Percentiles rank a stretch among this genome's conserved stretches.
Conservation (phyloP, 1,139 yeast species). For the Lodderomyces elongisporus region DNA sequence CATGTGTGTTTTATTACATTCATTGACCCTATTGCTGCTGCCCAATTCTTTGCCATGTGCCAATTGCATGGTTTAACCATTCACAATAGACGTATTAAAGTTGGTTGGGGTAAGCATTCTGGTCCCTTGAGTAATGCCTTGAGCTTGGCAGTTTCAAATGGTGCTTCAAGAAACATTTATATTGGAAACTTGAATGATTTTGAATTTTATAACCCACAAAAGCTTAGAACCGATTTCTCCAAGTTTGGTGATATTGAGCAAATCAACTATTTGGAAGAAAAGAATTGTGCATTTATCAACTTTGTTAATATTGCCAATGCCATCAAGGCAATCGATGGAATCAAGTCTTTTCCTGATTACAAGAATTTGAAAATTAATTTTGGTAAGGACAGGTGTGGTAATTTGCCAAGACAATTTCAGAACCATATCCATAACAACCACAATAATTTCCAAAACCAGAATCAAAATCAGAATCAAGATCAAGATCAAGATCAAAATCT, state of each 20-base stretch:
- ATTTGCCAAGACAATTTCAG: constrained; percentile 58
- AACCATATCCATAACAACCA: constrained; percentile 15
- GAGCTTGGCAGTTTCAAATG: constrained; percentile 83
- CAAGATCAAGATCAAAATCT: constrained; percentile 4
- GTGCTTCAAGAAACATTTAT: constrained; percentile 89
- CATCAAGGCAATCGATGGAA: constrained; percentile 67
- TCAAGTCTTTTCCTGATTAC: constrained; percentile 50
- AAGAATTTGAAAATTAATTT: constrained; percentile 65
- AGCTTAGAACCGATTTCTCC: constrained; percentile 59
- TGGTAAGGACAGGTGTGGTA: constrained; percentile 92
- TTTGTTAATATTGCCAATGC: constrained; percentile 81
- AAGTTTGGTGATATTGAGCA: constrained; percentile 81
- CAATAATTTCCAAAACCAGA: constrained; percentile 2
- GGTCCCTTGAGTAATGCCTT: constrained; percentile 84
- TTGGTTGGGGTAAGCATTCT: constrained; percentile 96
- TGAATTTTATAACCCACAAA: constrained; percentile 48
- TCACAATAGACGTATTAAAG: constrained; percentile 74
- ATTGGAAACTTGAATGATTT: constrained; percentile 58
- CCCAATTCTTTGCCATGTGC: constrained; percentile 86
- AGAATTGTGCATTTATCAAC: constrained; percentile 78
- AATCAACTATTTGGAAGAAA: constrained; percentile 69
- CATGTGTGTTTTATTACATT: constrained; percentile 92
- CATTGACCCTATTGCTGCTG: constrained; percentile 88
- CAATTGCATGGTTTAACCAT: constrained; percentile 77
- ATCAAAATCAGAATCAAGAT: constrained; percentile 11